Base-by-base conservation (phyloP, 352 stramenopile species). In the Phytophthora agathidicida region DNA sequence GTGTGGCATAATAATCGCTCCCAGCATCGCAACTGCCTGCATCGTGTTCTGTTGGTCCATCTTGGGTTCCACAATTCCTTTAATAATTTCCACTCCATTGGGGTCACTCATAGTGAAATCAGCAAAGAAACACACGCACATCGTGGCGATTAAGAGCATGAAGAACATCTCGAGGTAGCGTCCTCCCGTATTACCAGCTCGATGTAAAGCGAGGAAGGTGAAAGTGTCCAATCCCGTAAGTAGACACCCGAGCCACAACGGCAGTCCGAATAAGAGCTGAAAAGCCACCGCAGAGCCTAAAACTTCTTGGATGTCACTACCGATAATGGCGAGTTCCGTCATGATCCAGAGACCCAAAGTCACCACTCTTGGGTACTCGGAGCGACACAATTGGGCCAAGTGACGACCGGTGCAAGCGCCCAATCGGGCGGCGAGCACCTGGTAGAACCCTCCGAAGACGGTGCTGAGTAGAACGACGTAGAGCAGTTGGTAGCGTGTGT, bases 1-100 rank as follows among this genome's bases (percentile, higher is more conserved):
- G 73, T 98, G 92, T 0, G 95, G 95, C 91, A 98, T 98, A 68
- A 98, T 95, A n/a, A 97, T 90, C 7, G 87, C 70, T 27, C 90
- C 88, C 1, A 98, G 55, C 52, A 94, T 96, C 7, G 77, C 85
- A 26, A 95, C 88, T 20, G 73, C 83, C 53, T 77, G 60, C 52
- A 79, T 77, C 51, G 68, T 79, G 47, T 85, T 90, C 61, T 79
- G 80, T 35, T 75, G 63, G 53, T 77, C 66, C 52, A 93, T 65
- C 3, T 65, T 56, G n/a, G 87, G 86, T 23, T 80, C 72, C 0
- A 85, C 33, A 45, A 96, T 83, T 20, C 89, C 93, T 39, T 86
- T 80, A 2, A 75, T 35, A 41, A 98, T 76, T 44, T 94, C 89
- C 7, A 65, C 14, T 1, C 55, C 75, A 56, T 92, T 71, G 2